phyloP scores from a whole-genome alignment of 2,329 filamentous ascomycete species.

The Botrytis fragariae region DNA sequence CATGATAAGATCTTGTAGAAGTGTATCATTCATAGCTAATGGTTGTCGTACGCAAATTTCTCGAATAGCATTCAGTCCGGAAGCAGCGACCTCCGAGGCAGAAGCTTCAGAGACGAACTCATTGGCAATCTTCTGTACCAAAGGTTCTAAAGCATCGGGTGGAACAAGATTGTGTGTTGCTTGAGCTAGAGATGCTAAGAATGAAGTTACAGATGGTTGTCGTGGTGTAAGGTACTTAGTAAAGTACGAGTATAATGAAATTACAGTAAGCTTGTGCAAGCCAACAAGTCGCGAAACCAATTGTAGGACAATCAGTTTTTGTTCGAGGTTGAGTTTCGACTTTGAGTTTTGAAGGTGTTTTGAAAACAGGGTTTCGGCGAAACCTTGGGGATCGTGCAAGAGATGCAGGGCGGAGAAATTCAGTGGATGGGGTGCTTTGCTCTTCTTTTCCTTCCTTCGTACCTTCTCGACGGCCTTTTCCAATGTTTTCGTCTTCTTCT shows the following conservation, averaged over 20 bases:
- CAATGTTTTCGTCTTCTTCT: constrained; percentile 77
- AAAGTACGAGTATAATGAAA: constrained; percentile 74
- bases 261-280: constrained; percentile 85
- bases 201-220: constrained; percentile 54
- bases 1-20: constrained; percentile 93
- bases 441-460: constrained; percentile 82
- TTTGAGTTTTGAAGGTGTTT: constrained; percentile 89
- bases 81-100: constrained; percentile 84
- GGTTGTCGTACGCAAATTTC: constrained; percentile 93
- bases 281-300: constrained; percentile 88
- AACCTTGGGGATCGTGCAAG: constrained; percentile 89
- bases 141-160: constrained; percentile 84
- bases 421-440: constrained; percentile 78
- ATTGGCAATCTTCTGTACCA: constrained; percentile 94
- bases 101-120: constrained; percentile 97
- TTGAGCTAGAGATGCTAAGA: constrained; percentile 89
- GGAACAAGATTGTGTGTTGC: constrained; percentile 88
- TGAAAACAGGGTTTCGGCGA: constrained; percentile 83
- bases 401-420: constrained; percentile 97
- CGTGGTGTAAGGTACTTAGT: constrained; percentile 23
- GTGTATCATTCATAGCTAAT: constrained; percentile 90
- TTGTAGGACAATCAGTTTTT: constrained; percentile 85
- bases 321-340: constrained; percentile 80
- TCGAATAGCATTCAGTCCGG: constrained; percentile 89
- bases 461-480: constrained; percentile 80